Base-by-base conservation (phyloP, 192 early-diverging fungal genomes). In the Paraglomus occultum region DNA sequence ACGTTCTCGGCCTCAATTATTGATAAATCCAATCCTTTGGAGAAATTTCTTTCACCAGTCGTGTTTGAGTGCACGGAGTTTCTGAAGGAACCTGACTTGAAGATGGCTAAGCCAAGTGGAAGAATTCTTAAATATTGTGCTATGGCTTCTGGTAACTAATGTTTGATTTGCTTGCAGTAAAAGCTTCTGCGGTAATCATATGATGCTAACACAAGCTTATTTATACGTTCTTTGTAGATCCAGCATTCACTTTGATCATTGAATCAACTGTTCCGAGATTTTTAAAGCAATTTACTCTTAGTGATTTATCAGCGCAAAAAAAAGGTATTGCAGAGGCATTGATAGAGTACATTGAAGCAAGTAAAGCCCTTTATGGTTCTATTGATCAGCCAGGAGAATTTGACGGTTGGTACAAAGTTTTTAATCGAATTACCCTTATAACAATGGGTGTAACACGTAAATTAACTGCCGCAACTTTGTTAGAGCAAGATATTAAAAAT, bases 321-420 rank as follows among this genome's bases (percentile, higher is more conserved):
- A 88, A 88, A 38, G 82, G 83, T 22, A 79, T 88, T n/a, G 64
- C 91, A 63, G 88, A 89, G 69, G 83, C 89, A 10, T 74, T 96
- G 4, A 75, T 85, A 57, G 85, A 93, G 59, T 85, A 92, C 23
- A 75, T 96, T 11, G 87, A 86, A 11, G 91, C 89, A 5, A 85
- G 85, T 67, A 69, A 68, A 59, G 70, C 50, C 11, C 77, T 89
- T 22, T 90, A 89, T 76, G 87, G 88, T 31, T 71, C 85, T 39
- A 73, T 80, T 31, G 80, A 83, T 58, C 46, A 78, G 15, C 40
- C 45, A 64, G 70, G 45, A 31, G 42, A 18, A 15, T 12, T n/a
- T 51, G 23, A 48, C 18, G 10, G n/a, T n/a, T n/a, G n/a, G 18
- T 45, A 60, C 2, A 47, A 48, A 31, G 52, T 0, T 6, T 46